Base-by-base conservation (phyloP, 208 protist genomes). In the Acanthamoeba castellanii region DNA sequence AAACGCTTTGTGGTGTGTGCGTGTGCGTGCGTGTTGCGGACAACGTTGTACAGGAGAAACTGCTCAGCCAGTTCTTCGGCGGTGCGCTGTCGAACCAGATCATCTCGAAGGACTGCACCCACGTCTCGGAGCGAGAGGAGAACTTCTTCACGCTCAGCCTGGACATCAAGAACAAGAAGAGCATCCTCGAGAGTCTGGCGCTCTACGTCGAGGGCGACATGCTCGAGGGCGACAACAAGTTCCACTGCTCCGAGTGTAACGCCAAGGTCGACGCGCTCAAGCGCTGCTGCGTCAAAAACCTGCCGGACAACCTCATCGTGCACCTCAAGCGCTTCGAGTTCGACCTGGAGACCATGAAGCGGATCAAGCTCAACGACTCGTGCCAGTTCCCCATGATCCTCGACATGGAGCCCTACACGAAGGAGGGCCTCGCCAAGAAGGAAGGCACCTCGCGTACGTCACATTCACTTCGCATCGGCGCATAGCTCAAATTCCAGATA, bases 311-410 rank as follows among this genome's bases (percentile, higher is more conserved):
- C 9, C 82, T 98, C 34, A 93, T 97, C 30, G 5, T 98, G 1
- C 97, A 98, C 70, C 68, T 98, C 18, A 98, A 98, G 57, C 95
- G 97, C 47, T 96, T 95, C 87, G 87, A 95, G 59, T 96, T 93
- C 59, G 90, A 95, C 34, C 95, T 74, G 13, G 85, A 96, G 42
- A 66, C 16, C 9, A 95, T 95, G 74, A 42, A 34, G n/a, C 18
- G 34, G 6, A 34, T 96, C 42, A 96, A 96, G 68, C 93, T 98
- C 37, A 98, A 98, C 82, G 92, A 97, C 47, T 87, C 61, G 32
- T 97, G 87, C 85, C 96, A 97, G 82, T 98, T 98, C 64, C 97
- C 97, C 32, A 66, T 94, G 42, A 7, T 95, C 50, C 94, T 98
- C 11, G 59, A 97, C 94, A 96, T 97, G 64, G 84, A 93, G 27